Conservation (phyloP, 1,139 yeast species). For the Lipomyces yarrowii region DNA sequence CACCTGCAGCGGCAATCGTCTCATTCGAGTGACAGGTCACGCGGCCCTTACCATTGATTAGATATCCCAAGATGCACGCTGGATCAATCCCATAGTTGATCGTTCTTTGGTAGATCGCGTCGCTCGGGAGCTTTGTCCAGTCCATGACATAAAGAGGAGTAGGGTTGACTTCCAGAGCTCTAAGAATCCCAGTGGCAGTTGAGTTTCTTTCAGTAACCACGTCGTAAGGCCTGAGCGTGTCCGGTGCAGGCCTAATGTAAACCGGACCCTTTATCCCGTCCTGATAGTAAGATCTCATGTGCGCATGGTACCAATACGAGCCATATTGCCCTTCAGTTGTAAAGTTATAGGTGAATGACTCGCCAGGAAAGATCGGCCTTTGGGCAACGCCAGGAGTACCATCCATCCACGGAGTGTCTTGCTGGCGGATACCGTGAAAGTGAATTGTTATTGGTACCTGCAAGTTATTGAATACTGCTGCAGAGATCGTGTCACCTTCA, state of each 20-base stretch:
- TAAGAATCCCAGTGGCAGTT: constrained; percentile 34
- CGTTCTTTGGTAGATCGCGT: constrained; percentile 37
- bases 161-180: constrained; percentile 40
- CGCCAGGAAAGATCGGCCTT: constrained; percentile 77
- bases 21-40: constrained; percentile 39
- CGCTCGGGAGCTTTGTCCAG: constrained; percentile 18
- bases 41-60: constrained; percentile 47
- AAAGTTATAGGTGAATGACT: constrained; percentile 64
- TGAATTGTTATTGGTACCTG: constrained; percentile 65
- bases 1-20: constrained; percentile 29
- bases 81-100: constrained; percentile 46
- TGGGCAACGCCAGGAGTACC: constrained; percentile 82
- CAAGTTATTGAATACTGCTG: constrained; percentile 64
- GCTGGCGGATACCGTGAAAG: constrained; percentile 82
- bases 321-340: constrained; percentile 75
- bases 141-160: constrained; percentile 41
- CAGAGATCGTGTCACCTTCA: constrained; percentile 63
- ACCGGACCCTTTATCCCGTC: constrained; percentile 62
- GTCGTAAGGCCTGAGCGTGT: constrained; percentile 27
- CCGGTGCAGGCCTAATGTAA: constrained; percentile 3
- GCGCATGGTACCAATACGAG: constrained; percentile 88
- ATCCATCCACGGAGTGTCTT: constrained; percentile 67
- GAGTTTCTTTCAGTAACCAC: constrained; percentile 40
- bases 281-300: constrained; percentile 63
- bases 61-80: constrained; percentile 43